Percentiles rank a stretch among this genome's conserved stretches.
Evolutionary conservation across 345 rosid species (phyloP).

Genomic region (Cardamine resedifolia): DNA sequence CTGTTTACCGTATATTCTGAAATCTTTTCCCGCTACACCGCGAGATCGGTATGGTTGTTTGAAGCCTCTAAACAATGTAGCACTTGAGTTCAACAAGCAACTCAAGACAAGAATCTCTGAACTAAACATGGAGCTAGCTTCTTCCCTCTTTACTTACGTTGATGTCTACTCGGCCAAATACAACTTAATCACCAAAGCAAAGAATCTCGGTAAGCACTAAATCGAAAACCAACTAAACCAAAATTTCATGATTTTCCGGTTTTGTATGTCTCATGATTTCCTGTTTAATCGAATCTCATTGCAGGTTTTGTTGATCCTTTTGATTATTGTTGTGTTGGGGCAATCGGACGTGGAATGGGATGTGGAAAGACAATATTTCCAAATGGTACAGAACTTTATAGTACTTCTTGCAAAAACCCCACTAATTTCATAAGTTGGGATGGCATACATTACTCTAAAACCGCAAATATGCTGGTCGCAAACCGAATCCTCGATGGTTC

Average conservation of each 20-base stretch:
- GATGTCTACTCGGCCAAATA: slow-evolving; percentile 71
- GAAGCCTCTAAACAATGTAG: slow-evolving; percentile 53
- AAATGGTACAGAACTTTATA: slow-evolving; percentile 62
- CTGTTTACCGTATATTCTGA: slow-evolving; percentile 60
- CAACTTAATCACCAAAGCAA: slow-evolving; percentile 48
- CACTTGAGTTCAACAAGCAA: slow-evolving; percentile 64
- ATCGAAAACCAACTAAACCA: neutral
- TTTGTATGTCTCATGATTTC: neutral
- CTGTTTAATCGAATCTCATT: neutral
- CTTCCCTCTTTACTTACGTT: slow-evolving; percentile 56
- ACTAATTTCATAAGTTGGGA: slow-evolving; percentile 71
- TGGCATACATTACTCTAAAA: slow-evolving; percentile 68
- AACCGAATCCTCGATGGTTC: slow-evolving; percentile 50
- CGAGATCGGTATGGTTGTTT: slow-evolving; percentile 62
- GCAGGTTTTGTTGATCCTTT: slow-evolving; percentile 70
- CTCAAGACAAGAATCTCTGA: slow-evolving; percentile 49
- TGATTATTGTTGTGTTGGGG: slow-evolving; percentile 70
- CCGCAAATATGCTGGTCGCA: slow-evolving; percentile 57
- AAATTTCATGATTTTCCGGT: neutral
- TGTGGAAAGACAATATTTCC: slow-evolving; percentile 62
- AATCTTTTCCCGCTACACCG: slow-evolving; percentile 24
- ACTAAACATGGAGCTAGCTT: slow-evolving; percentile 46
- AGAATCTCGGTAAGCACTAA: slow-evolving; percentile 48
- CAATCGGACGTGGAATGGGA: slow-evolving; percentile 55
- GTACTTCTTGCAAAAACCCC: slow-evolving; percentile 58